Evolutionary conservation across 1,284 basidiomycete species (phyloP).

Genomic region (Leccinum pseudoinsigne): DNA sequence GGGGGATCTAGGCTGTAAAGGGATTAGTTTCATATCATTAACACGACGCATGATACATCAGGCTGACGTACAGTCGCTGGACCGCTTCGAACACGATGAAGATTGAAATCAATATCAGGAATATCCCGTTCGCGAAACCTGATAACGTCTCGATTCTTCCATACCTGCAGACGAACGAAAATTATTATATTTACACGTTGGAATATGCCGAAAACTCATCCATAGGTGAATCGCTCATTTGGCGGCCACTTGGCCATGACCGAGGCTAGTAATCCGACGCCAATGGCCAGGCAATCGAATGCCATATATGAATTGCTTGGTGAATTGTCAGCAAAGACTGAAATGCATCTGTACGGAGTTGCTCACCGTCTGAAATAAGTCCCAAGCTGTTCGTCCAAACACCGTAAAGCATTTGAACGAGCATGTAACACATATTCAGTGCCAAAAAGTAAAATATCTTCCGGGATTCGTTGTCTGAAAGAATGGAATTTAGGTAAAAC

Average conservation of each 20-base stretch:
- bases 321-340: constrained; percentile 6
- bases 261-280: constrained; percentile 92
- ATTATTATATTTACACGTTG: not conserved
- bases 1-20: constrained; percentile 83
- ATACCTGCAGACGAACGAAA: constrained; percentile 56
- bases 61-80: constrained; percentile 80
- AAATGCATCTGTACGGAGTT: not conserved
- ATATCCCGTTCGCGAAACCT: constrained; percentile 98
- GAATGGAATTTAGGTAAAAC: constrained; percentile 84
- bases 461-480: constrained; percentile 88
- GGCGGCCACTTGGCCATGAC: constrained; percentile 98
- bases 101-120: constrained; percentile 93
- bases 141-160: constrained; percentile 98
- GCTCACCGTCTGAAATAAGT: constrained; percentile 92
- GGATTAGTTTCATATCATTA: constrained; percentile 8
- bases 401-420: constrained; percentile 93
- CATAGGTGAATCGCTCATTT: constrained; percentile 94
- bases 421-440: constrained; percentile 96
- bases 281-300: constrained; percentile 98
- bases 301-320: constrained; percentile 98
- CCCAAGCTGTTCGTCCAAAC: constrained; percentile 98
- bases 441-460: constrained; percentile 98
- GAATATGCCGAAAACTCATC: constrained; percentile 46
- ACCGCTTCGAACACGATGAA: constrained; percentile 99
- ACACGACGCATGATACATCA: constrained; percentile 11